A percentile compares a stretch with the other conserved stretches of the same genome.
phyloP scores from a whole-genome alignment of 1,284 basidiomycete species.

The Cystobasidium slooffiae region DNA sequence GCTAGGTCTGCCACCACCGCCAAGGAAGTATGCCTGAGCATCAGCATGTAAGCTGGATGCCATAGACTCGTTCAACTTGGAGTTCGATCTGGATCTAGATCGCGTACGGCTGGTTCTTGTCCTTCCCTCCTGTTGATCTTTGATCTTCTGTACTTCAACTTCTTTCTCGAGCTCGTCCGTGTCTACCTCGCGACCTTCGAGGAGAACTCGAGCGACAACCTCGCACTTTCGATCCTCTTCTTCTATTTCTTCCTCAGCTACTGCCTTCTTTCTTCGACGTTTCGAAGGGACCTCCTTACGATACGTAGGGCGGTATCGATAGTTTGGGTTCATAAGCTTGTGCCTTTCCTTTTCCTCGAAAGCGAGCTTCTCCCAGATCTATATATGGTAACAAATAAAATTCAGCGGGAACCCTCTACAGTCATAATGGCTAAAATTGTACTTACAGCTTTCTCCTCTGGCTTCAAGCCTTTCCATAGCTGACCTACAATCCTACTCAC shows the following conservation, averaged over 20 bases:
- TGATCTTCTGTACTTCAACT: conserved; percentile 36
- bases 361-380: conserved; percentile 53
- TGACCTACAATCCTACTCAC: conserved; percentile 54
- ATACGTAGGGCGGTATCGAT: conserved; percentile 53
- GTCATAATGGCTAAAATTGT: neutral
- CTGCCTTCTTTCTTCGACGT: conserved; percentile 41
- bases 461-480: conserved; percentile 52
- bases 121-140: conserved; percentile 43
- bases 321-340: conserved; percentile 51
- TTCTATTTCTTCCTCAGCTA: conserved; percentile 41
- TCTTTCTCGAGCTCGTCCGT: conserved; percentile 34
- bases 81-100: conserved; percentile 27
- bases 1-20: conserved; percentile 18
- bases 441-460: conserved; percentile 48
- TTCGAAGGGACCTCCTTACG: conserved; percentile 45
- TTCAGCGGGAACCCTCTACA: too few species aligned
- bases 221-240: conserved; percentile 49
- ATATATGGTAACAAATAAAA: neutral
- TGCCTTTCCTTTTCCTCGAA: conserved; percentile 53
- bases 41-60: neutral
- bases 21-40: conserved; percentile 6
- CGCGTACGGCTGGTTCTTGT: conserved; percentile 16
- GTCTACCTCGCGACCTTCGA: conserved; percentile 46
- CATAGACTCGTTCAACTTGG: conserved; percentile 8
- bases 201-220: conserved; percentile 54